Base-by-base conservation (phyloP, 2,329 filamentous ascomycete species). In the Fusarium siculi region DNA sequence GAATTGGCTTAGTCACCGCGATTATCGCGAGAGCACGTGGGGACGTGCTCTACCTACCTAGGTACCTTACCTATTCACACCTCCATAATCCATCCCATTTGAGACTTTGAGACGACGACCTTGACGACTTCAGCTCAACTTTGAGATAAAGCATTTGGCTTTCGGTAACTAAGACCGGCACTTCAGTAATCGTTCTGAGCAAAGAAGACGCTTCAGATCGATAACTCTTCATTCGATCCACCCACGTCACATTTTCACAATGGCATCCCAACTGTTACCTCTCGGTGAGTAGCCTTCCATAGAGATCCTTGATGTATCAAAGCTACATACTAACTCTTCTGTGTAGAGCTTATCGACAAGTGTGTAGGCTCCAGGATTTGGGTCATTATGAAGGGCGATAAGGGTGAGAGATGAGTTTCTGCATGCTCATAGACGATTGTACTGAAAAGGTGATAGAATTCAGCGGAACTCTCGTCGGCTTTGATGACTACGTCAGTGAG, bases 401-500 rank as follows among this genome's bases (percentile, higher is more conserved):
- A 98, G 87, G 96, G 96, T 97, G 34, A 42, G 34, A 42, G 71
- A 19, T 56, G 39, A 57, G 55, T 44, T 9, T 46, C 57, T 37
- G 34, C 47, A 57, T 18, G 59, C 40, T 16, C 15, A 36, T 53
- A 21, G 21, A 46, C 49, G 37, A 28, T 39, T 58, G 46, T 37
- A 54, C 73, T 78, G 60, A 74, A 57, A 72, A 63, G 53, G 36
- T 47, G 37, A 36, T 81, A 98, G 96, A 99, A 84, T 99, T 99
- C 85, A 94, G 93, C 76, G 96, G 96, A 61, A 98, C 94, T 12
- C 88, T 99, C 32, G 90, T 97, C 62, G 96, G 96, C 6, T 99
- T 99, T 79, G 96, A 99, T 82, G 96, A 99, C 89, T 99, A 98
- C 86, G 96, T 99, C 89, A 99, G 95, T 98, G 88, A 87, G 96